A percentile compares a stretch with the other conserved stretches of the same genome.
These are phyloP conservation scores for Globisporangium lucens DNA, from an alignment of 352 stramenopile genomes.

Conservation along the genomic window DNA sequence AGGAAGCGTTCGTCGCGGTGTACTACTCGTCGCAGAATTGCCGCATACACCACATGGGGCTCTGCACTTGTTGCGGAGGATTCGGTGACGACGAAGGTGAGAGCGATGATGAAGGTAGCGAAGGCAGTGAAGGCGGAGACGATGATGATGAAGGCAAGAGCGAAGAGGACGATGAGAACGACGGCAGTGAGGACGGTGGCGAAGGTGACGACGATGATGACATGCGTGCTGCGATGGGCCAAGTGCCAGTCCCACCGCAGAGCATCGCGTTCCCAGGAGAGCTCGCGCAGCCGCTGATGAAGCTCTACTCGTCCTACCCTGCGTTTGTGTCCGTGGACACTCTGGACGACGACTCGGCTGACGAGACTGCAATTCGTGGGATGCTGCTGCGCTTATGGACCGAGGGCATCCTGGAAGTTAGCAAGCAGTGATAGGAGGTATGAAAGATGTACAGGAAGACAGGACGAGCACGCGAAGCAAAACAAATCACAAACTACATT, in stretches of 20 bases:
- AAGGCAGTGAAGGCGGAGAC: conserved; percentile 16
- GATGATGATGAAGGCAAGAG: conserved; percentile 26
- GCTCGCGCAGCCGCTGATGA: conserved; percentile 56
- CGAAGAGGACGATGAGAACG: conserved; percentile 23
- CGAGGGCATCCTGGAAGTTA: conserved; percentile 55
- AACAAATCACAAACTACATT: conserved; percentile 46
- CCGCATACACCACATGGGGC: conserved; percentile 77
- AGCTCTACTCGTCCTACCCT: conserved; percentile 61
- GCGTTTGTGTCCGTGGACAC: conserved; percentile 30
- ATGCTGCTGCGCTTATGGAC: conserved; percentile 84
- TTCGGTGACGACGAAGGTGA: conserved; percentile 24
- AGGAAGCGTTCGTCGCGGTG: conserved; percentile 59
- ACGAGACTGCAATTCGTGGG: conserved; percentile 65
- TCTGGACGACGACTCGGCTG: conserved; percentile 34
- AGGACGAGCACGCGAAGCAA: conserved; percentile 1
- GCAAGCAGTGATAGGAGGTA: conserved; percentile 10
- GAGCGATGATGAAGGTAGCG: conserved; percentile 23
- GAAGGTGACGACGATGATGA: conserved; percentile 26
- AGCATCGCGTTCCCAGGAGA: conserved; percentile 67
- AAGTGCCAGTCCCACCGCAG: conserved; percentile 40
- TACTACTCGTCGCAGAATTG: conserved; percentile 80
- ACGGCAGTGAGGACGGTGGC: conserved; percentile 27
- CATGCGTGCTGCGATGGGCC: conserved; percentile 28
- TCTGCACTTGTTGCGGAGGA: conserved; percentile 56
- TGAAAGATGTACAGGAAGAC: neutral